phyloP scores from a whole-genome alignment of 805 yeast species.

The Teunomyces stri region DNA sequence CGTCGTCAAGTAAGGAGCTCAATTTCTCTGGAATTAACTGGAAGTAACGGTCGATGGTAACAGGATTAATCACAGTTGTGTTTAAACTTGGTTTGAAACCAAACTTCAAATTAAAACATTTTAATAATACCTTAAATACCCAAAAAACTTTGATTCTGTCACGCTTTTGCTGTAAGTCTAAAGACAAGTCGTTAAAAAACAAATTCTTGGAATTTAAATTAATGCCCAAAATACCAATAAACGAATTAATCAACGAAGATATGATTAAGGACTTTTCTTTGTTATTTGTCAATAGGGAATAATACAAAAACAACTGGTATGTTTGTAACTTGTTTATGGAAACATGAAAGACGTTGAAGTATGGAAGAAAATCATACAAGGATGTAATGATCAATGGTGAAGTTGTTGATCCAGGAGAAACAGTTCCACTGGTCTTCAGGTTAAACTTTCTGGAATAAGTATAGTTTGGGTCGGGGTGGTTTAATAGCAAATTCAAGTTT shows the following conservation, averaged over 20 bases:
- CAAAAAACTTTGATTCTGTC: constrained; percentile 46
- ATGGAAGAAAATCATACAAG: constrained; percentile 44
- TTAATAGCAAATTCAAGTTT: constrained; percentile 39
- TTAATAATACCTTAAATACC: constrained; percentile 42
- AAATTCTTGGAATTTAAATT: constrained; percentile 40
- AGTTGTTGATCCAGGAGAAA: constrained; percentile 1
- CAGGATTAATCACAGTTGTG: constrained; percentile 47
- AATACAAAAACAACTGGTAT: constrained; percentile 47
- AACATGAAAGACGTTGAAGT: constrained; percentile 48
- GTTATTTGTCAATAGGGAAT: constrained; percentile 43
- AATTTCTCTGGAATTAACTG: constrained; percentile 44
- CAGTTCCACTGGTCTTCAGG: constrained; percentile 2
- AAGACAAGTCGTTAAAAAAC: constrained; percentile 47
- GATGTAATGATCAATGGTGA: constrained; percentile 29
- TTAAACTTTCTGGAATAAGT: constrained; percentile 7
- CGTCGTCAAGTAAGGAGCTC: constrained; percentile 28
- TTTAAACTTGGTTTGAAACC: constrained; percentile 47
- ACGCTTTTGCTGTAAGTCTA: constrained; percentile 34
- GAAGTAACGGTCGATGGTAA: constrained; percentile 44
- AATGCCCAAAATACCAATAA: constrained; percentile 42
- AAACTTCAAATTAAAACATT: constrained; percentile 41
- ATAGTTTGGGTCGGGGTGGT: constrained; percentile 36
- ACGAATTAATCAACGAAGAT: constrained; percentile 39
- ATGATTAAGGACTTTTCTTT: constrained; percentile 39
- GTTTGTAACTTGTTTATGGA: constrained; percentile 50